A percentile compares a stretch with the other conserved stretches of the same genome.
phyloP scores from a whole-genome alignment of 495 filamentous ascomycete genomes.

The Lindgomyces ingoldianus region DNA sequence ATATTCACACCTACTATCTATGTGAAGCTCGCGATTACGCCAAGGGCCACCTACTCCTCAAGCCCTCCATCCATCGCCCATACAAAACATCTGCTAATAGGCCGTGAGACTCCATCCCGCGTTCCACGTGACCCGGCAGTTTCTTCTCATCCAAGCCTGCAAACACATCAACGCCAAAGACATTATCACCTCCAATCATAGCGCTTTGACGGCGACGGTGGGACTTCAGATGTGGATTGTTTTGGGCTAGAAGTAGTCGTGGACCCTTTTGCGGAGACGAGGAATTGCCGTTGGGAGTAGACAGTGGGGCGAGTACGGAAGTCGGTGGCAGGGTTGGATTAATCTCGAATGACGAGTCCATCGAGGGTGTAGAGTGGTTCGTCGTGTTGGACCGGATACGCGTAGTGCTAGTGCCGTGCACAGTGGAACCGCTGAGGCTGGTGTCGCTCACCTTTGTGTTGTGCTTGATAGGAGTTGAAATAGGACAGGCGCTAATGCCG shows the following conservation, averaged over 20 bases:
- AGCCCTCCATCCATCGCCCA: conserved; percentile 80
- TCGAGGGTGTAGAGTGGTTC: neutral
- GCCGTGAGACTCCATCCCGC: conserved; percentile 89
- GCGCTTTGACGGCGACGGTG: conserved; percentile 65
- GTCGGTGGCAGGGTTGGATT: conserved; percentile 2
- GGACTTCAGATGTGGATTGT: conserved; percentile 81
- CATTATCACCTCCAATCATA: conserved; percentile 44
- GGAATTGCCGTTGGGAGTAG: conserved; percentile 13
- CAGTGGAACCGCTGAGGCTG: conserved; percentile 24
- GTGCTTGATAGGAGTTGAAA: conserved; percentile 26
- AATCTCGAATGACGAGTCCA: neutral
- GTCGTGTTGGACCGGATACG: conserved; percentile 26
- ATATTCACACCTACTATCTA: too few relatives aligned
- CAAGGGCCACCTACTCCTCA: conserved; percentile 71
- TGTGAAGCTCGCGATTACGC: too few relatives aligned
- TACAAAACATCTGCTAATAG: conserved; percentile 89
- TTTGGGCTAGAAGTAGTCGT: conserved; percentile 74
- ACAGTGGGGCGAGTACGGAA: conserved; percentile 2
- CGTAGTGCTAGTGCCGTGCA: conserved; percentile 29
- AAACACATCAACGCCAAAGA: conserved; percentile 34
- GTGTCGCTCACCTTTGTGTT: conserved; percentile 20
- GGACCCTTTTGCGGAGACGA: conserved; percentile 45
- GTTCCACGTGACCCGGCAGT: conserved; percentile 48
- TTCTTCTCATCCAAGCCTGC: conserved; percentile 51
- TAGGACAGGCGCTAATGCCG: conserved; percentile 34